Conservation (phyloP, 108 stramenopile species). For the Cafeteria roenbergensis region DNA sequence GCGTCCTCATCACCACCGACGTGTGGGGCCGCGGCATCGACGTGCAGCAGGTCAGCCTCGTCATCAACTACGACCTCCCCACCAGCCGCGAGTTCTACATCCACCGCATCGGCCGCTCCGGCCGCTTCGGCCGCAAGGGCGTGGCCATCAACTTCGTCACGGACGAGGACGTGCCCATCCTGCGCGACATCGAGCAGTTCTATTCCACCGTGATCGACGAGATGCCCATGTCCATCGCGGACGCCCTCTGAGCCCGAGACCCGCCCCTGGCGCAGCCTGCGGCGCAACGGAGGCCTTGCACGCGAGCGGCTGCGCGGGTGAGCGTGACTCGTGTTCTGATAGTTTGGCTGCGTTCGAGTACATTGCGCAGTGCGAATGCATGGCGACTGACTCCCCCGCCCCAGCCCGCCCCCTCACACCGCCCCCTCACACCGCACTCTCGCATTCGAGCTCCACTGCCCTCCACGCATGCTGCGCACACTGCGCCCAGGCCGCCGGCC, state of each 20-base stretch:
- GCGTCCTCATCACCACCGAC: conserved; percentile 94
- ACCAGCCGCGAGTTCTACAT: conserved; percentile 91
- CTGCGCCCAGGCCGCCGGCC: too few species aligned
- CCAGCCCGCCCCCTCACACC: too few species aligned
- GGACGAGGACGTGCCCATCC: conserved; percentile 66
- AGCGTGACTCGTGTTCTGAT: too few species aligned
- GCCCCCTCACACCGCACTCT: too few species aligned
- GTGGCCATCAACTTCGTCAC: conserved; percentile 98
- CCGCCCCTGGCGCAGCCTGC: too few species aligned
- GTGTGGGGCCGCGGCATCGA: conserved; percentile 96
- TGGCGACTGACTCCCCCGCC: too few species aligned
- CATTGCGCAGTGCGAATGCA: too few species aligned
- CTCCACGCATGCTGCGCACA: too few species aligned
- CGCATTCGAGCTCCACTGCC: too few species aligned
- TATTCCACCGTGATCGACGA: conserved; percentile 89
- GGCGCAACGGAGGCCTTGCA: too few species aligned
- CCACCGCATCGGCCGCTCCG: conserved; percentile 89
- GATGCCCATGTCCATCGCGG: conserved; percentile 84
- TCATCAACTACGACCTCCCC: conserved; percentile 93
- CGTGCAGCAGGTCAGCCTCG: conserved; percentile 94
- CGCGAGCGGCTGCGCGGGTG: too few species aligned
- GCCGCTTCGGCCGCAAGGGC: conserved; percentile 92
- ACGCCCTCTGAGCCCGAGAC: conserved; percentile 48
- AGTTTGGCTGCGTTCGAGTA: too few species aligned
- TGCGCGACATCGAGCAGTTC: conserved; percentile 89